Base-by-base conservation (phyloP, 768 basidiomycete species). In the Trametes sanguinea region DNA sequence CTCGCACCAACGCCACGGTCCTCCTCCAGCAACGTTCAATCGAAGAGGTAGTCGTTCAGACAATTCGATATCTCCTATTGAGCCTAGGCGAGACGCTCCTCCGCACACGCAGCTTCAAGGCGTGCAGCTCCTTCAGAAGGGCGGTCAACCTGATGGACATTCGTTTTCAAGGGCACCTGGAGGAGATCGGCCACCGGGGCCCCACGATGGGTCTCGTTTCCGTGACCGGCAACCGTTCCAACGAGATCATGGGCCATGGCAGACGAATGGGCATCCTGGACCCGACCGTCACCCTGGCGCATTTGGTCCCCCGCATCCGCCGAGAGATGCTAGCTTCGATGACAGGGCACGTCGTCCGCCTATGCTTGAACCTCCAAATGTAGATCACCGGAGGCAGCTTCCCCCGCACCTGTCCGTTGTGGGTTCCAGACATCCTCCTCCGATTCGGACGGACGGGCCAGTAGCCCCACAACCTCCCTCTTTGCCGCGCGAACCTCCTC, bases 121-220 rank as follows among this genome's bases (percentile, higher is more conserved):
- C 56, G 72, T 89, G 2, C 87, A 88, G 60, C 71, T 88, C 6
- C 70, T 90, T 54, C 88, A 88, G 69, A 91, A 89, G 72, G 67
- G 68, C 14, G 63, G 35, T 13, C 62, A 61, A 4, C 54, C 64
- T 11, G 60, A 60, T 17, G 32, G 57, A 11, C 47, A 51, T 35
- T 17, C 58, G 3, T 66, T 64, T 33, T 61, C 69, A 27, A 57
- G 66, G 47, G 43, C 61, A 44, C 57, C 58, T 8, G 62, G 63
- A 37, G 73, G 63, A 37, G 73, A 74, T 9, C 68, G 68, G 10
- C 35, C 65, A 11, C 57, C 60, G 2, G 39, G 53, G 3, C 62
- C 64, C 4, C 47, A 57, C 5, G 69, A 68, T 7, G 55, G 52
- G 14, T 40, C 54, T 29, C 65, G 69, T 13, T 58, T 51, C 45